These are phyloP conservation scores for Wickerhamomyces strasburgensis DNA, from an alignment of 805 yeast species.

Conservation along the genomic window DNA sequence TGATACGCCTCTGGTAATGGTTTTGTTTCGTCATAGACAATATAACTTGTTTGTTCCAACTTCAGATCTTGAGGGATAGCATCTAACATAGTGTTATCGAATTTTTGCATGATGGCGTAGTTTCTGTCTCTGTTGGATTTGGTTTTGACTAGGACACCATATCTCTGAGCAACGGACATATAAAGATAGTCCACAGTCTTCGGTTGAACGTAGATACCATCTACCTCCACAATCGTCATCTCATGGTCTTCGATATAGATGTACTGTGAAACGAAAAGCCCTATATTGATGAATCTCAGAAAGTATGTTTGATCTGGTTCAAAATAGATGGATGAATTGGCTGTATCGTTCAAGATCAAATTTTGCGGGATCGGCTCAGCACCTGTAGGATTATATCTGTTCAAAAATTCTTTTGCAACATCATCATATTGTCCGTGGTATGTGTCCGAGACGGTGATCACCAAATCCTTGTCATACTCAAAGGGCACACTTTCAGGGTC, in stretches of 20 bases:
- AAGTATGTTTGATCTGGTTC: constrained; percentile 59
- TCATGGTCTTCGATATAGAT: constrained; percentile 64
- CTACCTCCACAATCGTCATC: constrained; percentile 68
- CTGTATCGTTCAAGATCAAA: constrained; percentile 58
- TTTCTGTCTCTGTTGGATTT: constrained; percentile 40
- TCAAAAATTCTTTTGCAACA: constrained; percentile 44
- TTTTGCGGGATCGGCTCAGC: constrained; percentile 79
- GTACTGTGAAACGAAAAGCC: constrained; percentile 71
- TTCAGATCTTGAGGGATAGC: constrained; percentile 53
- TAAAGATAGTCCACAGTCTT: constrained; percentile 50
- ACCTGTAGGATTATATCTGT: constrained; percentile 75
- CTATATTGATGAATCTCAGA: constrained; percentile 59
- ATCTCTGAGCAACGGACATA: constrained; percentile 77
- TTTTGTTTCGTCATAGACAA: constrained; percentile 41
- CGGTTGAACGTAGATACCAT: constrained; percentile 65
- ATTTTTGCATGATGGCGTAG: constrained; percentile 54
- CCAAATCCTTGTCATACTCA: constrained; percentile 56
- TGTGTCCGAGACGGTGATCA: constrained; percentile 55
- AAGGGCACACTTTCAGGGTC: constrained; percentile 39
- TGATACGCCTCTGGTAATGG: constrained; percentile 26
- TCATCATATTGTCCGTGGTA: constrained; percentile 52
- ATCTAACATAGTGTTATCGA: constrained; percentile 70
- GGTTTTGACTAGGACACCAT: constrained; percentile 61
- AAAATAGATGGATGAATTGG: constrained; percentile 50
- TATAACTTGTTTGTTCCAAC: constrained; percentile 48